These are phyloP conservation scores for Quercus mongolica DNA, from an alignment of 306 rosid species.

Conservation along the genomic window DNA sequence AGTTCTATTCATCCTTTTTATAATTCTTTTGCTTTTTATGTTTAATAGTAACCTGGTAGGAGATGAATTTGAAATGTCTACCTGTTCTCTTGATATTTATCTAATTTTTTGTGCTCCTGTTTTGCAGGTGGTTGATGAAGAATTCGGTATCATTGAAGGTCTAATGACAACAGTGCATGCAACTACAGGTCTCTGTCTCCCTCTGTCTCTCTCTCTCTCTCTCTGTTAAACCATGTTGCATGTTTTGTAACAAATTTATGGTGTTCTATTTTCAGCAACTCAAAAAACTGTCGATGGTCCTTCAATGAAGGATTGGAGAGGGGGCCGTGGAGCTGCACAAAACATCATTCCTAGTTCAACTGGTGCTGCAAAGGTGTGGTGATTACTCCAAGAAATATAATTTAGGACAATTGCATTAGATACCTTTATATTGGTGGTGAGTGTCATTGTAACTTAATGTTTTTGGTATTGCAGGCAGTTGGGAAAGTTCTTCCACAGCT, in stretches of 20 bases:
- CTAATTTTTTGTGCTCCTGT: not conserved
- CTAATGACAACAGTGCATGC: slow-evolving; percentile 99
- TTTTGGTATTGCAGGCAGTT: slow-evolving; percentile 64
- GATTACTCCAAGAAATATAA: not conserved
- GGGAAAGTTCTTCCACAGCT: slow-evolving; percentile 98
- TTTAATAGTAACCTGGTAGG: not conserved
- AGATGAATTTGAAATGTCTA: not conserved
- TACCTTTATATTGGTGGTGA: not conserved
- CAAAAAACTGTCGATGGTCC: slow-evolving; percentile 99
- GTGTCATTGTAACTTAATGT: not conserved
- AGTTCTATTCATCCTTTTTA: not conserved
- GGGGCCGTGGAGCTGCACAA: slow-evolving; percentile 95
- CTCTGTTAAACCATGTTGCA: not conserved
- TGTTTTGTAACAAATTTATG: slow-evolving; percentile 2
- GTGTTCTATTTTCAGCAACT: slow-evolving; percentile 58
- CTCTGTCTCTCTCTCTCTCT: slow-evolving; percentile 1
- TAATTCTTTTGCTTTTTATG: not conserved
- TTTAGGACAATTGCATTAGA: not conserved
- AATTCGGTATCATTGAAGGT: slow-evolving; percentile 93
- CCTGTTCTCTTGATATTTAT: not conserved
- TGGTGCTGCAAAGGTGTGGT: slow-evolving; percentile 92
- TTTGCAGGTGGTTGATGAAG: slow-evolving; percentile 86
- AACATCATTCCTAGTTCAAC: slow-evolving; percentile 98
- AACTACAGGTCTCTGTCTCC: slow-evolving; percentile 72
- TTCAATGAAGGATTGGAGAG: slow-evolving; percentile 99